These are phyloP conservation scores for Cucumis variabilis DNA, from an alignment of 331 rosid genomes.

Conservation along the genomic window DNA sequence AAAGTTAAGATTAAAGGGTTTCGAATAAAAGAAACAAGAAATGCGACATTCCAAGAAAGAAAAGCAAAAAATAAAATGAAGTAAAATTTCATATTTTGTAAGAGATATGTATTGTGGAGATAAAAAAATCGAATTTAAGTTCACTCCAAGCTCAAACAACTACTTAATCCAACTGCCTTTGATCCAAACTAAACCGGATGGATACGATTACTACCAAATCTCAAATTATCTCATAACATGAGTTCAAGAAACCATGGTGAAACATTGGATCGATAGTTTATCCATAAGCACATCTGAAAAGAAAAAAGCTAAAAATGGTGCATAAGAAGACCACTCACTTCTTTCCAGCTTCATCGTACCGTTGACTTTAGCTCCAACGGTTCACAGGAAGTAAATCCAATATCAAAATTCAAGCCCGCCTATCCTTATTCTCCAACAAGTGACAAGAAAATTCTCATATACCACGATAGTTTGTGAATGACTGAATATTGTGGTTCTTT, in stretches of 20 bases:
- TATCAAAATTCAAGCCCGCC: too few species aligned
- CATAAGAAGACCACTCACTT: slow-evolving; percentile 56
- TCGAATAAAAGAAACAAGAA: not conserved
- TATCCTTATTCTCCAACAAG: too few species aligned
- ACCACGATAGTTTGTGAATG: too few species aligned
- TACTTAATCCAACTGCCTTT: not conserved
- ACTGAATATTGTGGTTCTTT: too few species aligned
- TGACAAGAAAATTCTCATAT: too few species aligned
- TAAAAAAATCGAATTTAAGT: not conserved
- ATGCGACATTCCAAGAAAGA: too few species aligned
- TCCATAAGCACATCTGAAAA: not conserved
- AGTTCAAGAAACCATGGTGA: not conserved
- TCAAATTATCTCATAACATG: not conserved
- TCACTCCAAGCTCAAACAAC: not conserved
- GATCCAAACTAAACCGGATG: not conserved
- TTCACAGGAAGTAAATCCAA: too few species aligned
- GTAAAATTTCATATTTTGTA: too few species aligned
- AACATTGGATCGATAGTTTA: not conserved
- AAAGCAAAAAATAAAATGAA: too few species aligned
- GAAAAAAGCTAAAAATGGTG: not conserved
- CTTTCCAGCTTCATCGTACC: slow-evolving; percentile 97
- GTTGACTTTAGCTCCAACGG: slow-evolving; percentile 81
- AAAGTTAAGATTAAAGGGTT: not conserved
- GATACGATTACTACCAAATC: not conserved
- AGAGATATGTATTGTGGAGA: not conserved